Base-by-base conservation (phyloP, 495 filamentous ascomycete species). In the Aspergillus nanangensis region DNA sequence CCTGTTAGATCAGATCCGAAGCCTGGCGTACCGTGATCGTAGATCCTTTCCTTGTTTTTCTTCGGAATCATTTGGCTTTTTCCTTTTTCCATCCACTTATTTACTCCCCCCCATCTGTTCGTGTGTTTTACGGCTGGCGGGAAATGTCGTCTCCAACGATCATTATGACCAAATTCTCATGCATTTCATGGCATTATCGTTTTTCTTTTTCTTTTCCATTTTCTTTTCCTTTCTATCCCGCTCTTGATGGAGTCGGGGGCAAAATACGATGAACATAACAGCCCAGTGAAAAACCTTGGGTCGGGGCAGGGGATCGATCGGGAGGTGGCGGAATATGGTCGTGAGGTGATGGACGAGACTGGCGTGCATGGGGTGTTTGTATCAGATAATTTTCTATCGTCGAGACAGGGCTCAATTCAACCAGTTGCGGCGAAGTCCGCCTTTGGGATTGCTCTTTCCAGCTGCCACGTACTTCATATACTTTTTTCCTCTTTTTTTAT, bases 11-110 rank as follows among this genome's bases (percentile, higher is more conserved):
- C 61, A 65, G 57, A 65, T 64, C 54, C 58, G 64, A 69, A 69
- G 67, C 63, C 60, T 64, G 69, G 69, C 65, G 65, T 70, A 69
- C 60, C 63, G 63, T 70, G 69, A 63, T 70, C 50, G 69, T 72
- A 70, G 66, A 69, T 64, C 61, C 60, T 63, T 60, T 56, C 40
- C 38, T 56, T 60, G 46, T 51, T 58, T 56, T 53, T 40, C 51
- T 23, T 38, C 48, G 50, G 46, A 50, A 61, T 47, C 50, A 50
- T 55, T 57, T 59, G 51, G 51, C 44, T 51, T 44, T 53, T 40
- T 52, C 51, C 33, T 45, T 36, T 45, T 54, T 50, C 40, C 47
- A 41, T 53, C 38, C 31, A 11, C 24, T 47, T 57, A 53, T 55
- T 53, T 54, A 45, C 51, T 51, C 23, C 37, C 43, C 31, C 52